Evolutionary conservation across 352 stramenopile genomes (phyloP), one percentile per base, ranked within the genome.

Genomic region (Phytophthora niederhauseri): DNA sequence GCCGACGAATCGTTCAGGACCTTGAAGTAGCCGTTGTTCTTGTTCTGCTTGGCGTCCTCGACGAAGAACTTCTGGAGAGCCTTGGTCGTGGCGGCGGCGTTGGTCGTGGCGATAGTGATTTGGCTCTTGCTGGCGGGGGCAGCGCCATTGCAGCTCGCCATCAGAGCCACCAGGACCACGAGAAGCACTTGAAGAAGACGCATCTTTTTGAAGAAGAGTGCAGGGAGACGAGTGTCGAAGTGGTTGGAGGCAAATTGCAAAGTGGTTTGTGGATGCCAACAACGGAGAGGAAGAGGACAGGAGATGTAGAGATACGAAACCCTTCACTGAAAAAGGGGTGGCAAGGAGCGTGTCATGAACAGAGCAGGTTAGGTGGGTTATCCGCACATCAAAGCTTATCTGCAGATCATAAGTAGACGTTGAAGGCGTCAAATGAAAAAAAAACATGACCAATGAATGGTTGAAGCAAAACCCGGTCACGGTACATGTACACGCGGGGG

Each of bases 1-100:
- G 19, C 38, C 3, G 46, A 53, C 0, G 46, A 46, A 3, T 53
- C 22, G 20, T 41, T 68, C 12, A 52, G 20, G n/a, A 64, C 54
- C 36, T 70, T 70, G 14, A 64, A 43, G 30, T 51, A 68, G 0
- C 61, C 61, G n/a, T 57, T 63, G 53, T 43, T 50, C 12, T 50
- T 34, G 52, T 65, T 64, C 46, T 59, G 31, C 55, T 70, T 70
- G 34, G 63, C 63, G 24, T 70, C 63, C 1, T 50, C 55, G 7
- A n/a, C 19, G 46, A 70, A 70, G 43, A 70, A 59, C 31, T 59
- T 59, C 26, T 70, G 20, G 34, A 68, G 41, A n/a, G 62, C 53
- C 15, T 68, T 68, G 45, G 54, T 31, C 4, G 64, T 72, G 7
- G 58, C 34, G 1, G 30, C 57, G 17, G 58, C 31, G 51, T 72